phyloP scores from a whole-genome alignment of 495 filamentous ascomycete species.

The Aspergillus asperescens region DNA sequence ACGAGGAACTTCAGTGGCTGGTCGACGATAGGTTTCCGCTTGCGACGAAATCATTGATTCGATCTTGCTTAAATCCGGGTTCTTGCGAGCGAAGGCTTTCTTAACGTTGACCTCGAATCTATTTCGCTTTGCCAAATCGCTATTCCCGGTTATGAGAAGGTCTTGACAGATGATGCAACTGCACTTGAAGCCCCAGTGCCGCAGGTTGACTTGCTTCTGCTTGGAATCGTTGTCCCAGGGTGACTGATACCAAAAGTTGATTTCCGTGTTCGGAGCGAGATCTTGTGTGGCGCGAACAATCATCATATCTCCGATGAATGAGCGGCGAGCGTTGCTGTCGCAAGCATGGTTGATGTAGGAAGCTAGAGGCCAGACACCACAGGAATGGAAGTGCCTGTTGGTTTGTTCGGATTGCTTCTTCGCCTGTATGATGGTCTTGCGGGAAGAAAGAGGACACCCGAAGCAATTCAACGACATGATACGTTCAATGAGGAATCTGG shows the following conservation, averaged over 20 bases:
- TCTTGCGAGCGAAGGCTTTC: background rate
- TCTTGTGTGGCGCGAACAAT: slow-evolving; percentile 47
- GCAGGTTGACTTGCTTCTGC: slow-evolving; percentile 15
- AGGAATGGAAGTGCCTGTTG: slow-evolving; percentile 24
- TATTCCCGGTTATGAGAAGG: slow-evolving; percentile 10
- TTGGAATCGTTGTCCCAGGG: slow-evolving; percentile 22
- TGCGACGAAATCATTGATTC: slow-evolving; percentile 20
- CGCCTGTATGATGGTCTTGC: slow-evolving; percentile 13
- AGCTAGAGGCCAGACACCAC: slow-evolving; percentile 50
- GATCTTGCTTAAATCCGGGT: slow-evolving; percentile 4
- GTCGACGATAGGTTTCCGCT: slow-evolving; percentile 28
- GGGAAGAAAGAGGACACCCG: slow-evolving; percentile 36
- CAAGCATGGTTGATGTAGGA: slow-evolving; percentile 56
- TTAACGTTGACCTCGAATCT: slow-evolving; percentile 8
- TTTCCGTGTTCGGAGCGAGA: slow-evolving; percentile 45
- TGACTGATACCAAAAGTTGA: slow-evolving; percentile 36
- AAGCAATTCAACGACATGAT: slow-evolving; percentile 49
- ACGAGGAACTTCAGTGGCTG: slow-evolving; percentile 25
- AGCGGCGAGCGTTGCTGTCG: slow-evolving; percentile 36
- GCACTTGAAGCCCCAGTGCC: slow-evolving; percentile 47
- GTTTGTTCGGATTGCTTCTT: background rate
- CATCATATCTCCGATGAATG: slow-evolving; percentile 58
- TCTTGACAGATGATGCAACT: slow-evolving; percentile 39
- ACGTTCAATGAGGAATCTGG: slow-evolving; percentile 40
- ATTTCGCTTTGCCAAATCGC: slow-evolving; percentile 10